Evolutionary conservation across 2,329 filamentous ascomycete species (phyloP).

Genomic region (Cordyceps militaris): DNA sequence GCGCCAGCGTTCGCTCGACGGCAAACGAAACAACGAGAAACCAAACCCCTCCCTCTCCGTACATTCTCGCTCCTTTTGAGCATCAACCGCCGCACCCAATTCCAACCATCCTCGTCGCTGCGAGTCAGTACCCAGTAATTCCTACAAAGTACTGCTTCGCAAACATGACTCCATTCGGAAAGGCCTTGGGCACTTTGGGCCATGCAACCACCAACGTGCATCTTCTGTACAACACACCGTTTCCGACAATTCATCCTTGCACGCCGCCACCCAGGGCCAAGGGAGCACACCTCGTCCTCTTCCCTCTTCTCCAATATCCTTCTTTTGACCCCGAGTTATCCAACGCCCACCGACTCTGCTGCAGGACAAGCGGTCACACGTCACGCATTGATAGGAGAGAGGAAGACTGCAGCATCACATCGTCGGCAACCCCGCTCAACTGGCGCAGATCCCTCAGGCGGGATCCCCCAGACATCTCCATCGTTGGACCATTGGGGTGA

Average conservation of each 20-base stretch:
- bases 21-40: too few relatives aligned
- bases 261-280: too few relatives aligned
- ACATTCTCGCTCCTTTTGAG: too few relatives aligned
- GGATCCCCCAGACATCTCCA: not conserved
- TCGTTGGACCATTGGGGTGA: not conserved
- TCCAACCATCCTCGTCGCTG: not conserved
- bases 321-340: too few relatives aligned
- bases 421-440: not conserved
- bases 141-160: not conserved
- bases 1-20: too few relatives aligned
- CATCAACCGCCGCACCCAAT: not conserved
- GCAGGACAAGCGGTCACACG: not conserved
- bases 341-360: not conserved
- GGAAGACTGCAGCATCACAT: constrained; percentile 3
- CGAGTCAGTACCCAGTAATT: not conserved
- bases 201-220: too few relatives aligned
- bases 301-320: too few relatives aligned
- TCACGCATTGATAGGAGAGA: not conserved
- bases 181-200: too few relatives aligned
- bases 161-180: not conserved
- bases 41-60: too few relatives aligned
- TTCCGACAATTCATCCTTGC: too few relatives aligned
- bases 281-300: too few relatives aligned
- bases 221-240: too few relatives aligned
- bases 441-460: not conserved